A percentile compares a stretch with the other conserved stretches of the same genome.
Conservation (phyloP, 495 filamentous ascomycete species). For the Filosporella fistucella region DNA sequence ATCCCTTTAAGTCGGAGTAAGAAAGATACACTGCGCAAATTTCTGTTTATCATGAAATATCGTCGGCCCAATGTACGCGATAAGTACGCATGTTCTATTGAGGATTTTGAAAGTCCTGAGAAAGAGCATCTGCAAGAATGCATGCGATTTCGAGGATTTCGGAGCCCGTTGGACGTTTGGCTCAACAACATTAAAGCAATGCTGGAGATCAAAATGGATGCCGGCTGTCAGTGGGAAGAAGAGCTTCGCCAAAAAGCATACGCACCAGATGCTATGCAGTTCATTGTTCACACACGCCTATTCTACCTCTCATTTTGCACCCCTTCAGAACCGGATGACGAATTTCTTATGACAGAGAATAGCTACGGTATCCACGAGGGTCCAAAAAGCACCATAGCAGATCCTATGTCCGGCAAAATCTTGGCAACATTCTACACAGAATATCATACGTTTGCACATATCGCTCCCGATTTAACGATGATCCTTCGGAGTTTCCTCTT, state of each 20-base stretch:
- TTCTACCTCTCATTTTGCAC: constrained; percentile 44
- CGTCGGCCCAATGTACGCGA: constrained; percentile 30
- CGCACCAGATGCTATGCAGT: constrained; percentile 36
- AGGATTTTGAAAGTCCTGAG: constrained; percentile 37
- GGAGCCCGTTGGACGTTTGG: constrained; percentile 47
- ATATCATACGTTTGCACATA: constrained; percentile 40
- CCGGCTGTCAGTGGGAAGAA: constrained; percentile 28
- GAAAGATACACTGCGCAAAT: constrained; percentile 41
- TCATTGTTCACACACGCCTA: constrained; percentile 29
- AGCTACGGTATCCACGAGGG: constrained; percentile 44
- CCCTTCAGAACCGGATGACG: constrained; percentile 30
- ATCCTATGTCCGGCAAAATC: constrained; percentile 10
- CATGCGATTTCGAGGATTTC: constrained; percentile 39
- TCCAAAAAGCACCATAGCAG: constrained; percentile 22
- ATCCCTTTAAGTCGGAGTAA: constrained; percentile 36
- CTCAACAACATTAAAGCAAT: constrained; percentile 42
- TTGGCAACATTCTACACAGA: constrained; percentile 23
- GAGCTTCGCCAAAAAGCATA: constrained; percentile 34
- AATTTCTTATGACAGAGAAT: constrained; percentile 48
- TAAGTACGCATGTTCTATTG: constrained; percentile 27
- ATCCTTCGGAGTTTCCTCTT: constrained; percentile 32
- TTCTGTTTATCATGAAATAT: constrained; percentile 51
- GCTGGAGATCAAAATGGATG: constrained; percentile 41
- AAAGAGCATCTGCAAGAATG: constrained; percentile 31
- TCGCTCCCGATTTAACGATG: constrained; percentile 47